phyloP scores from a whole-genome alignment of 192 early-diverging fungal species.

The Spizellomyces sp. region DNA sequence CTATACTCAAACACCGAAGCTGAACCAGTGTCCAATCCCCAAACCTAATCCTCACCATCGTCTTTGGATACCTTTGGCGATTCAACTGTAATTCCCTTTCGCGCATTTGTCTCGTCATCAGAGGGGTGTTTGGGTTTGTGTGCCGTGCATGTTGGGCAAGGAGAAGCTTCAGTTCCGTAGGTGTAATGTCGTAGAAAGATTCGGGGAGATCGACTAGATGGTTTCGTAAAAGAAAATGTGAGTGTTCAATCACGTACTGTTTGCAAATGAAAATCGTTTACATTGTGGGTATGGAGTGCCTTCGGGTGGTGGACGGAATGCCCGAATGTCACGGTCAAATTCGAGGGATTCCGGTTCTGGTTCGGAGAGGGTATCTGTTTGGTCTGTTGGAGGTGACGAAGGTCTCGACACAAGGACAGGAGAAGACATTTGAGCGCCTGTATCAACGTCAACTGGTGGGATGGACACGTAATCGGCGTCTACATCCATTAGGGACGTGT shows the following conservation, averaged over 20 bases:
- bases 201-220: conserved; percentile 79
- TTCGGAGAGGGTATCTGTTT: too few relatives aligned
- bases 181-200: conserved; percentile 78
- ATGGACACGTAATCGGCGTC: too few relatives aligned
- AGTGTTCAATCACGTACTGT: not conserved
- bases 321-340: conserved; percentile 7
- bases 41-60: conserved; percentile 79
- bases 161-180: conserved; percentile 71
- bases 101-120: conserved; percentile 80
- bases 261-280: not conserved
- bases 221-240: not conserved
- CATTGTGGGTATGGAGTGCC: conserved; percentile 6
- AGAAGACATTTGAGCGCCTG: too few relatives aligned
- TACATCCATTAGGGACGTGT: too few relatives aligned
- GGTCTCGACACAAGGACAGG: too few relatives aligned
- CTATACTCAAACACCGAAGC: conserved; percentile 71
- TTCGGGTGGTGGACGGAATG: conserved; percentile 46
- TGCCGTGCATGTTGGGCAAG: conserved; percentile 37
- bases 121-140: conserved; percentile 59
- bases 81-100: conserved; percentile 66
- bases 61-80: conserved; percentile 72
- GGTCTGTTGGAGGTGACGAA: not conserved
- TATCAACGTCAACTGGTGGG: too few relatives aligned
- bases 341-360: too few relatives aligned
- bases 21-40: conserved; percentile 77